phyloP scores from a whole-genome alignment of 2,329 filamentous ascomycete species.

The Aspergillus spinulosporus region DNA sequence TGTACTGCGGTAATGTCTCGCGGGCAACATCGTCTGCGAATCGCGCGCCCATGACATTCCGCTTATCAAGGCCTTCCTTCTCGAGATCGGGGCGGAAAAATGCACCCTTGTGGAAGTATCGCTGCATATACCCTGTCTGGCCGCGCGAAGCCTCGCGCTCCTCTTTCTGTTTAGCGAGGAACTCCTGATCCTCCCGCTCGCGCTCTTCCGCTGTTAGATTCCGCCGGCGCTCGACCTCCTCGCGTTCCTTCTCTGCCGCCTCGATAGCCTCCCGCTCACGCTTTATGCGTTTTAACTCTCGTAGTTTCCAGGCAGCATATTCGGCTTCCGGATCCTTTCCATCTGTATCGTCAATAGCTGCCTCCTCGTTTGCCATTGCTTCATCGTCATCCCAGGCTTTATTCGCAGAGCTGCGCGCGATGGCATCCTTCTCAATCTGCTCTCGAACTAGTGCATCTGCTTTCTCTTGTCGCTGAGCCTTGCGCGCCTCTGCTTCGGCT shows the following conservation, averaged over 20 bases:
- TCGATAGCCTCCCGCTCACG: constrained; percentile 84
- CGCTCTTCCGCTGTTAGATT: constrained; percentile 86
- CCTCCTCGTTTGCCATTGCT: constrained; percentile 64
- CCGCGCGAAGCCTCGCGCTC: constrained; percentile 73
- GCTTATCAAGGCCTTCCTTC: constrained; percentile 70
- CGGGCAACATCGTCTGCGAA: constrained; percentile 86
- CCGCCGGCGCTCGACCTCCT: constrained; percentile 82
- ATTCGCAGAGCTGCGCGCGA: constrained; percentile 71
- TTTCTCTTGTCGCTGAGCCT: constrained; percentile 64
- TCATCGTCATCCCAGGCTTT: constrained; percentile 79
- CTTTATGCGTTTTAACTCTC: constrained; percentile 85
- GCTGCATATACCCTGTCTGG: constrained; percentile 87
- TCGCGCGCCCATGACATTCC: constrained; percentile 81
- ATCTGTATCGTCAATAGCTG: constrained; percentile 86
- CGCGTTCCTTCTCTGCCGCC: constrained; percentile 76
- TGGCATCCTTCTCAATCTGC: constrained; percentile 79
- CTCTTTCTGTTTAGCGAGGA: constrained; percentile 73
- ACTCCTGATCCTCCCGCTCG: constrained; percentile 77
- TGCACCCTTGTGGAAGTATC: constrained; percentile 94
- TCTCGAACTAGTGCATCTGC: constrained; percentile 82
- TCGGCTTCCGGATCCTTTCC: constrained; percentile 84
- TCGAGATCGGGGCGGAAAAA: constrained; percentile 86
- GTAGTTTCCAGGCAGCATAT: constrained; percentile 87
- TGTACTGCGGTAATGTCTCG: constrained; percentile 81
- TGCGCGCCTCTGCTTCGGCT: constrained; percentile 44